phyloP scores from a whole-genome alignment of 441 rosid species.

The Kokia cookei region DNA sequence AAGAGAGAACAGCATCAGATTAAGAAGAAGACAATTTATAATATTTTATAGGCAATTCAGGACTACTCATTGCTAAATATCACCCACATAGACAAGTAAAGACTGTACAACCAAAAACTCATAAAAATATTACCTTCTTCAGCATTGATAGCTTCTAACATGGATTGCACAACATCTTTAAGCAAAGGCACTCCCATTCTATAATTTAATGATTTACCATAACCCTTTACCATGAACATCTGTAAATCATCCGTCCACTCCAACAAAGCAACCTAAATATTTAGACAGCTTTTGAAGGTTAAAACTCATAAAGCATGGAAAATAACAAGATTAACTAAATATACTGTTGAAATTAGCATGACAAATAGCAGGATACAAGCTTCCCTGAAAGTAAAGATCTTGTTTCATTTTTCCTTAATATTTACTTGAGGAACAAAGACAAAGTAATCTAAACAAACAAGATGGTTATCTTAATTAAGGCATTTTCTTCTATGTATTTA shows the following conservation, averaged over 20 bases:
- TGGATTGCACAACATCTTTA: slow-evolving; percentile 73
- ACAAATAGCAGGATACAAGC: not conserved
- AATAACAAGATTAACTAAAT: not conserved
- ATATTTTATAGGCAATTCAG: not conserved
- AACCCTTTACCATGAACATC: slow-evolving; percentile 75
- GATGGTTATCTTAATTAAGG: not conserved
- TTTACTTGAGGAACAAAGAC: not conserved
- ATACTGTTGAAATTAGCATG: not conserved
- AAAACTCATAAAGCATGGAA: slow-evolving; percentile 9
- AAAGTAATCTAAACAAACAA: not conserved
- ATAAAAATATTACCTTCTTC: slow-evolving; percentile 49
- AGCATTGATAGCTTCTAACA: slow-evolving; percentile 80
- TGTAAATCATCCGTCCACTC: slow-evolving; percentile 97
- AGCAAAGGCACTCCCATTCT: slow-evolving; percentile 88
- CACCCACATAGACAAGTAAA: not conserved
- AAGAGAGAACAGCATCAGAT: not conserved
- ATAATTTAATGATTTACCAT: slow-evolving; percentile 81
- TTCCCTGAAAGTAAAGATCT: not conserved
- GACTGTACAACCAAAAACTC: not conserved
- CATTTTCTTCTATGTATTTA: not conserved
- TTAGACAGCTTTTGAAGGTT: slow-evolving; percentile 12
- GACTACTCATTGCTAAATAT: not conserved
- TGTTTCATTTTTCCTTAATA: not conserved
- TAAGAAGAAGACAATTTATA: not conserved
- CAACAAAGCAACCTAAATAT: slow-evolving; percentile 70